Evolutionary conservation across 169 alveolate species (phyloP).

Genomic region (Amoebophrya sp.): DNA sequence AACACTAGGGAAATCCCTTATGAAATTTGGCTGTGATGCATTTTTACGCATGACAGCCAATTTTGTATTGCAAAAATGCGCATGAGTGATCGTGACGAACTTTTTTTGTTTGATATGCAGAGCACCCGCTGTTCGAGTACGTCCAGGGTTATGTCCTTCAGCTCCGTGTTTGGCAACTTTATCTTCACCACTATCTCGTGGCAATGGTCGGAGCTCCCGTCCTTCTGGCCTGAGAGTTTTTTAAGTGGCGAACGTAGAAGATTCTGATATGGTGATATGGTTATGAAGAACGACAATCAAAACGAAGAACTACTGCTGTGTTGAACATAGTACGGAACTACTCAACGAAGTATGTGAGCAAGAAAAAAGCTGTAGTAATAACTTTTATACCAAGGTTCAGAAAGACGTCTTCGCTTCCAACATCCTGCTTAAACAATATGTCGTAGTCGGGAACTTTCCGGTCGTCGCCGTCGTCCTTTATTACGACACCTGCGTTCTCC

Average conservation of each 20-base stretch:
- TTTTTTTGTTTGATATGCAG: too few relatives aligned
- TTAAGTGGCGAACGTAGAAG: too few relatives aligned
- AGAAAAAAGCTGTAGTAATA: too few relatives aligned
- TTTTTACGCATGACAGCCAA: too few relatives aligned
- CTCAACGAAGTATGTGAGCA: not conserved
- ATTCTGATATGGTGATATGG: too few relatives aligned
- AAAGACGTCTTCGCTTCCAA: not conserved
- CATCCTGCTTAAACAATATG: not conserved
- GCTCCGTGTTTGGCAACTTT: not conserved
- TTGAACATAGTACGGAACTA: too few relatives aligned
- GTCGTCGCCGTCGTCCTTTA: not conserved
- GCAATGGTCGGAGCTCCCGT: not conserved
- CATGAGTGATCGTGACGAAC: too few relatives aligned
- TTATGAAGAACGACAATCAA: too few relatives aligned
- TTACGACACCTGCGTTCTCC: not conserved
- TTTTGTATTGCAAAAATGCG: too few relatives aligned
- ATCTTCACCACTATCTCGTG: not conserved
- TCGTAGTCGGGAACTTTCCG: not conserved
- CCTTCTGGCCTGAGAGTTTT: not conserved
- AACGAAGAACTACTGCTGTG: too few relatives aligned
- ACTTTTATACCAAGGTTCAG: not conserved
- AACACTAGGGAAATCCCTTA: too few relatives aligned
- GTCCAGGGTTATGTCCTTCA: not conserved
- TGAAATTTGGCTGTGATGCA: too few relatives aligned
- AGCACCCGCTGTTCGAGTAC: not conserved